A percentile compares a stretch with the other conserved stretches of the same genome.
Conservation (phyloP, 2,329 filamentous ascomycete species). For the Colletotrichum musicola region DNA sequence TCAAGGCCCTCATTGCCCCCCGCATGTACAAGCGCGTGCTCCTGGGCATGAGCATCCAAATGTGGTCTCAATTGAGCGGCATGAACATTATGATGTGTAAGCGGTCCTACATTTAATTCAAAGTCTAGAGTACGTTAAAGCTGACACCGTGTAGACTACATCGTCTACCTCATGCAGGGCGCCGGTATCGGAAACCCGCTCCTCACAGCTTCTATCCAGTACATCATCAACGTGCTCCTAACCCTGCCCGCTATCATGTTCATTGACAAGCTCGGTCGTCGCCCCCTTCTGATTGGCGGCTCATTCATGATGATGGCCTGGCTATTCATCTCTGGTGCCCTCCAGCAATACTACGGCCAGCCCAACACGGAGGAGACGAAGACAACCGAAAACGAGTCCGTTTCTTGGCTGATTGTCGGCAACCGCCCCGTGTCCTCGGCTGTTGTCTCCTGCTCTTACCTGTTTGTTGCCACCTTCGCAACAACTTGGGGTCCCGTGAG, state of each 20-base stretch:
- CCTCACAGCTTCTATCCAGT: constrained; percentile 72
- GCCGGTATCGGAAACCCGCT: constrained; percentile 68
- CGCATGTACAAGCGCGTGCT: constrained; percentile 68
- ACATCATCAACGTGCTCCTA: constrained; percentile 72
- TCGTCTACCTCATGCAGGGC: constrained; percentile 71
- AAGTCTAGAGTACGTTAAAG: not conserved
- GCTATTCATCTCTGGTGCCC: constrained; percentile 72
- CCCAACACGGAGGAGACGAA: constrained; percentile 55
- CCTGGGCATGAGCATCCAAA: constrained; percentile 69
- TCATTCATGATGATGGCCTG: constrained; percentile 71
- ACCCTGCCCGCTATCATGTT: constrained; percentile 72
- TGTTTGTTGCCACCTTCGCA: constrained; percentile 66
- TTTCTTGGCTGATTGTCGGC: constrained; percentile 69
- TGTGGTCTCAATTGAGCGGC: constrained; percentile 71
- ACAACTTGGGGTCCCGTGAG: constrained; percentile 59
- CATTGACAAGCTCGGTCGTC: constrained; percentile 70
- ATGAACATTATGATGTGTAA: constrained; percentile 71
- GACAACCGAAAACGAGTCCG: constrained; percentile 57
- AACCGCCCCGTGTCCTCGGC: constrained; percentile 68
- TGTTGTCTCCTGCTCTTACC: constrained; percentile 76
- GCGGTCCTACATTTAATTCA: constrained; percentile 16
- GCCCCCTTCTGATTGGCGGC: constrained; percentile 67
- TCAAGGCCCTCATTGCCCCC: constrained; percentile 61
- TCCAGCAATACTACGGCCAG: constrained; percentile 71
- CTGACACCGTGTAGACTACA: constrained; percentile 57